phyloP scores from a whole-genome alignment of 768 basidiomycete genomes.

The Lactifluus pinguis region DNA sequence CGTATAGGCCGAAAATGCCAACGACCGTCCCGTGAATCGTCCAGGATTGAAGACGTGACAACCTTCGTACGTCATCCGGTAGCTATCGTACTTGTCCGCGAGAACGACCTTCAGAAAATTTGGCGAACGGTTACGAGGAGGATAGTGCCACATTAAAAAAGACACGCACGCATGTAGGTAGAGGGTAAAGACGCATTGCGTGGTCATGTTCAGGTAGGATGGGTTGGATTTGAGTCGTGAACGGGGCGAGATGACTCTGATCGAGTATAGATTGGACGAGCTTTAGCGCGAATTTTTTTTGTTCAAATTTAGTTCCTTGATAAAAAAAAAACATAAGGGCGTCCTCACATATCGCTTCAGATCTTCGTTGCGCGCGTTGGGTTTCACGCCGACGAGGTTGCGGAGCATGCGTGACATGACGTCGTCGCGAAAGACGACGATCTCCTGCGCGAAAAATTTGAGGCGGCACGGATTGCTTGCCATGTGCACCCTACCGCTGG shows the following conservation, averaged over 20 bases:
- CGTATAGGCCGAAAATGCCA: constrained; percentile 85
- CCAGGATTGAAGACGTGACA: constrained; percentile 99
- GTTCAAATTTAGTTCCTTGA: too few species aligned
- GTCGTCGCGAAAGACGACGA: constrained; percentile 90
- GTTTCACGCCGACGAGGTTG: constrained; percentile 85
- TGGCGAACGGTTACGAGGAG: too few species aligned
- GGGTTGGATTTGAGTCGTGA: constrained; percentile 79
- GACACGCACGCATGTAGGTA: constrained; percentile 76
- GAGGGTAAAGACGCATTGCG: constrained; percentile 82
- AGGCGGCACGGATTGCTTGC: constrained; percentile 89
- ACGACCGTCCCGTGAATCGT: constrained; percentile 73
- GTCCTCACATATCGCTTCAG: constrained; percentile 77
- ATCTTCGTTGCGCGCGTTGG: constrained; percentile 65
- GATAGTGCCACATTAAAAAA: too few species aligned
- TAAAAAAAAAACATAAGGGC: too few species aligned
- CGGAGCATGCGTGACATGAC: constrained; percentile 89
- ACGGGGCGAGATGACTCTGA: constrained; percentile 87
- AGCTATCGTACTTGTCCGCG: constrained; percentile 94
- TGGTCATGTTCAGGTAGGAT: constrained; percentile 88
- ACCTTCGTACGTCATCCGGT: constrained; percentile 93
- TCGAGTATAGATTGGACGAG: constrained; percentile 95
- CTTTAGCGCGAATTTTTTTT: constrained; percentile 31
- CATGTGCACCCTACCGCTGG: constrained; percentile 57
- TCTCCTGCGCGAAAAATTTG: constrained; percentile 92
- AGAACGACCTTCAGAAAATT: constrained; percentile 58